phyloP scores from a whole-genome alignment of 768 basidiomycete species.

The Exsudoporus frostii region DNA sequence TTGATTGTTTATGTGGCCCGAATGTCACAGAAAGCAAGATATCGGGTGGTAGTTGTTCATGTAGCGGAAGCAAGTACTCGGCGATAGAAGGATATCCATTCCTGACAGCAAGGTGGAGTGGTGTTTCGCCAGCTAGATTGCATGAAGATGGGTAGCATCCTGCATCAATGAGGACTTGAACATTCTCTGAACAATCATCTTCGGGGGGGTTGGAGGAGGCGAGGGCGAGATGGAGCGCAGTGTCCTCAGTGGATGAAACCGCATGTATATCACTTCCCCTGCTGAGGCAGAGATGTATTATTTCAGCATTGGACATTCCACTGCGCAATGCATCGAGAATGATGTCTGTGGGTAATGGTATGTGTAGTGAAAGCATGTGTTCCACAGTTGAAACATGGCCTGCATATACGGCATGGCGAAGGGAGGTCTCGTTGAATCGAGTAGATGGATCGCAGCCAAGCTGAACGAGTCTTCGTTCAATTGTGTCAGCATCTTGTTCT shows the following conservation, averaged over 20 bases:
- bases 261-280: background rate
- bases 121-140: background rate
- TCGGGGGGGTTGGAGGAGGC: background rate
- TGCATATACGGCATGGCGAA: background rate
- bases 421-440: background rate
- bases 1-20: too few species aligned
- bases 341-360: background rate
- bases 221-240: background rate
- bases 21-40: background rate
- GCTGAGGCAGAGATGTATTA: background rate
- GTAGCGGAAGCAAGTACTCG: background rate
- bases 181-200: background rate
- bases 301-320: background rate
- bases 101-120: background rate
- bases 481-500: background rate
- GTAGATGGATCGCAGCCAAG: background rate
- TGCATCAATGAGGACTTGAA: conserved; percentile 1
- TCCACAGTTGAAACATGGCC: conserved; percentile 5
- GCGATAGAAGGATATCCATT: background rate
- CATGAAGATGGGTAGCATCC: conserved; percentile 3
- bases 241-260: background rate
- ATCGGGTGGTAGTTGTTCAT: background rate
- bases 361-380: background rate
- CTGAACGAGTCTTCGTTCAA: conserved; percentile 8
- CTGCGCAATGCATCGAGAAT: background rate